Evolutionary conservation across 2,329 filamentous ascomycete species (phyloP), one percentile per base, ranked within the genome.

Genomic region (Nothophaeocryptopus gaeumannii): DNA sequence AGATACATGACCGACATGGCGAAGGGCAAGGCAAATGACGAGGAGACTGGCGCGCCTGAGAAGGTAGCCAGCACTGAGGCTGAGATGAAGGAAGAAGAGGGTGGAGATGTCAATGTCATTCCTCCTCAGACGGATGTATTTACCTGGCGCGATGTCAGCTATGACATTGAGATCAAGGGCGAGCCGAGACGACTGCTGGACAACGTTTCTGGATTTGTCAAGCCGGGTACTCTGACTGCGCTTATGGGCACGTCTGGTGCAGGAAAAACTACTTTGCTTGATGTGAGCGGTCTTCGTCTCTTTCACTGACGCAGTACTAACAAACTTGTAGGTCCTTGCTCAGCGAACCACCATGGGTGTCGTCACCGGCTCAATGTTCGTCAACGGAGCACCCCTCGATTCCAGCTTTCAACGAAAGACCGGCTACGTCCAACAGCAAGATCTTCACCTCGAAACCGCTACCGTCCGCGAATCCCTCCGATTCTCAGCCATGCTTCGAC

Each of bases 391-490:
- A 48, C 73, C 76, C 0, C 72, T 78, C 0, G 78, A 81, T 54
- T 68, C 70, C 5, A 79, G 76, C 40, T 86, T 86, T 55, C 82
- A 84, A 51, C 74, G 83, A 5, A 82, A 83, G 63, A 84, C 81
- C 0, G 83, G 83, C 0, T 86, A 86, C 58, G 82, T 84, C 7
- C 82, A 86, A 57, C 83, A 86, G 50, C 81, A 86, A 65, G 82
- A 88, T 67, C 66, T 83, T 0, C 79, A 82, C 53, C 67, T 81
- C 5, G 69, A 74, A 35, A 82, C 78, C 0, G 67, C 79, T 2
- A 82, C 80, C 0, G 78, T 82, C 5, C 73, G 77, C 1, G 79
- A 82, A 55, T 76, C 73, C 37, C 67, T 82, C 3, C 70, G 70
- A 0, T 82, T 82, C 66, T 79, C 75, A 31, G 79, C 79, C n/a